Base-by-base conservation (phyloP, 208 protist species). In the Herpetomonas samuelpessoai region DNA sequence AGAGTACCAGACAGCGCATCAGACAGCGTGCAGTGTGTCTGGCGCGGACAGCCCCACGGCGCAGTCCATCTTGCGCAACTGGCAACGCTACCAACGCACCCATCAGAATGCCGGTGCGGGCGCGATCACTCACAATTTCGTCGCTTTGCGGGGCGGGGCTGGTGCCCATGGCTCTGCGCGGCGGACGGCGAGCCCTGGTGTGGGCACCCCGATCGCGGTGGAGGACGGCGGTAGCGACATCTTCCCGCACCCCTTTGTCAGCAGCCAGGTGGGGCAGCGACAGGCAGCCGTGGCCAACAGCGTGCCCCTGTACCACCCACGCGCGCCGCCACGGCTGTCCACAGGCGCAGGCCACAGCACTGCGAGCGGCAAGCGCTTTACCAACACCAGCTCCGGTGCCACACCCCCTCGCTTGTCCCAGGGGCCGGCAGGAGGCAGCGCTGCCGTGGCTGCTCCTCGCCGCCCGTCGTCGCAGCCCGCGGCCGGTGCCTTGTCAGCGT, bases 191-290 rank as follows among this genome's bases (percentile, higher is more conserved):
- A 27, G 26, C 31, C 2, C 7, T 39, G 30, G 0, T 22, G 39
- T 25, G 19, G 48, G 44, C 25, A 44, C n/a, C 44, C 30, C 19
- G 27, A 35, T 52, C 19, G 1, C 48, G 2, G 54, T 46, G 1
- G 50, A 49, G 9, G 72, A 88, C 25, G 48, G 63, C 21, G 44
- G 57, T 2, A 41, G 35, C 35, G 79, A 89, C 56, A 77, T 92
- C 26, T 92, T 92, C 60, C 86, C 86, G 0, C 86, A 92, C 53
- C 86, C 86, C 16, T 92, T 88, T 51, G 54, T 84, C 30, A 38
- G 49, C 49, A 81, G 70, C 35, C 14, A 25, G 30, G 35, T 39
- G 25, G 27, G 44, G 44, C 41, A 49, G 6, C 64, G 47, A 44
- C 31, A 3, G 19, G 29, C 54, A 18, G 27, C 22, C 16, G 41